Evolutionary conservation across 2,329 filamentous ascomycete genomes (phyloP), one percentile per base, ranked within the genome.

Genomic region (Ascochyta koolunga): DNA sequence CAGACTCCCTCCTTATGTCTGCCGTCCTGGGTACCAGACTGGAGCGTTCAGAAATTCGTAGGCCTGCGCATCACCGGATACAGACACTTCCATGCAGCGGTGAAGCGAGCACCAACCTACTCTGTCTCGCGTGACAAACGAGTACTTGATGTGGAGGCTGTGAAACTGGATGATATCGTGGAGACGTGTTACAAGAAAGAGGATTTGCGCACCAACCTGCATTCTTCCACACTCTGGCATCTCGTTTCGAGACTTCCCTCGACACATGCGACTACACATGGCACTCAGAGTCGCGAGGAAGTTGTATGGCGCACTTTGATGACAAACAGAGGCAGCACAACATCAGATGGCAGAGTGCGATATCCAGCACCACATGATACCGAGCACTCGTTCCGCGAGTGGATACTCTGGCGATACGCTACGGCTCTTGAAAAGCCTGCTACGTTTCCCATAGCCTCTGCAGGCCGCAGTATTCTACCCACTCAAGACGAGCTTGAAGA

Each of bases 1-100:
- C 62, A 61, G 18, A 36, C 35, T 5, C 18, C 16, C 10, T 27
- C 56, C 7, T 27, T 33, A 9, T 29, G 29, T 6, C 33, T 67
- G 13, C 61, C 59, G 10, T 66, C 62, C 3, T 67, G 58, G 61
- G 62, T 63, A 3, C 58, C 64, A 2, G 61, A 65, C 39, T 67
- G 61, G 61, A 54, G 42, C 22, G 31, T 49, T 16, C 48, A 44
- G 3, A 38, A 53, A 19, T 35, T 33, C 15, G 24, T 56, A 2
- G 56, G 59, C 0, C 54, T 63, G 15, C 49, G 63, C 10, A 27
- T 61, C 4, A 60, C 55, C 10, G 63, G 61, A 1, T 64, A 61
- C 35, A 24, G 19, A 27, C 36, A 50, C 13, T 64, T 61, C 36
- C 9, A 44, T 4, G 59, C 60, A 3, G 46, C 58, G 1, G 40